Evolutionary conservation across 2,329 filamentous ascomycete species (phyloP), one percentile per base, ranked within the genome.

Genomic region (Ambrosiella beaveri): DNA sequence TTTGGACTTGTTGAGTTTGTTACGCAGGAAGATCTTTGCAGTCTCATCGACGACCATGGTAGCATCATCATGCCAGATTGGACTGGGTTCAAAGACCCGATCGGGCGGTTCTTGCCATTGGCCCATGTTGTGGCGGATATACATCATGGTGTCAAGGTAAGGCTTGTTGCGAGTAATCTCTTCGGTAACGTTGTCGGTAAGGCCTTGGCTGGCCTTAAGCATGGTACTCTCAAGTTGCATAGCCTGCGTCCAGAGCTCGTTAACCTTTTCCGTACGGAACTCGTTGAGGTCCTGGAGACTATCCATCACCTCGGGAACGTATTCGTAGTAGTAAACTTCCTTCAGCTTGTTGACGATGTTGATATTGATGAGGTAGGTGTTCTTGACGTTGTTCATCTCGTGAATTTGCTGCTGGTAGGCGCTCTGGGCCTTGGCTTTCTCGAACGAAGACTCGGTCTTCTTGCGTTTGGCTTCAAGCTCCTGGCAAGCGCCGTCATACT

Each of bases 301-400:
- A 71, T 97, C 88, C 67, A 98, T 78, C 60, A 97, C 73, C 67
- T 97, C 93, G 7, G 93, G 93, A 17, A 98, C 78, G 69, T 97
- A 97, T 69, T 96, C 89, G 68, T 97, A 85, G 67, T 95, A 98
- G 73, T 97, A 97, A 67, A 85, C 88, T 68, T 96, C 89, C 73
- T 97, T 98, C 66, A 95, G 84, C 73, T 93, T 95, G 71, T 98
- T 98, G 39, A 90, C 94, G 60, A 97, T 88, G 67, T 95, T 95
- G 73, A 98, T 95, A 61, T 82, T 80, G 66, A 98, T 95, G 61
- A 98, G 74, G 67, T 98, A 98, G n/a, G 86, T 89, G 69, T 98
- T 98, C 75, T 98, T 98, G 69, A 85, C 79, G 68, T 98, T 98
- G 71, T 93, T 87, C 93, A 97, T 97, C 64, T 98, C 93, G 61